Evolutionary conservation across 1,284 basidiomycete species (phyloP).

Genomic region (Mrakiaceae sp.): DNA sequence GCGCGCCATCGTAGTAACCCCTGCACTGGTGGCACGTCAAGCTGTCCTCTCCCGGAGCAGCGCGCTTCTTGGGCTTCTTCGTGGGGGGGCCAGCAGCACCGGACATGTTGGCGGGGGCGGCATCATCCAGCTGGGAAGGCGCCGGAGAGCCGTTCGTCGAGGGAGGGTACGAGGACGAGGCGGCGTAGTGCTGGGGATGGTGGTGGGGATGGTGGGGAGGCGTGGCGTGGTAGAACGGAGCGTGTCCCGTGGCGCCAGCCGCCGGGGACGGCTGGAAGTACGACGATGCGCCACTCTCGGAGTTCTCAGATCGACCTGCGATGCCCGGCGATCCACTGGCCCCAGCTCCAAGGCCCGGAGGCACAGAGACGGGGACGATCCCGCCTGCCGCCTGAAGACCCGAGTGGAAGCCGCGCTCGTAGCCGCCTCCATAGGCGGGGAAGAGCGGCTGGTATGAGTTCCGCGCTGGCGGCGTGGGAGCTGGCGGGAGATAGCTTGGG

Average conservation of each 20-base stretch:
- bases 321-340: too few species aligned
- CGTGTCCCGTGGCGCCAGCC: too few species aligned
- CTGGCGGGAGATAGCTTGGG: background rate
- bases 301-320: too few species aligned
- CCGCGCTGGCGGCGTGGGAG: too few species aligned
- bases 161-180: too few species aligned
- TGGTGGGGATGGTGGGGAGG: too few species aligned
- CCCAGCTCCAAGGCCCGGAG: background rate
- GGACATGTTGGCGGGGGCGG: background rate
- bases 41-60: conserved; percentile 3
- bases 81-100: background rate
- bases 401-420: background rate
- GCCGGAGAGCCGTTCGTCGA: background rate
- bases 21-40: conserved; percentile 7
- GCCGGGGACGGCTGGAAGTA: too few species aligned
- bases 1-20: conserved; percentile 1
- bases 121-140: background rate
- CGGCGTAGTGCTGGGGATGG: too few species aligned
- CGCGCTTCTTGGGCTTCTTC: conserved; percentile 3
- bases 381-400: background rate
- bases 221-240: too few species aligned
- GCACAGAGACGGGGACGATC: background rate
- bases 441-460: background rate
- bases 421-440: background rate
- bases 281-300: too few species aligned